These are phyloP conservation scores for Leishmania lainsoni DNA, from an alignment of 208 protist species.

Conservation along the genomic window DNA sequence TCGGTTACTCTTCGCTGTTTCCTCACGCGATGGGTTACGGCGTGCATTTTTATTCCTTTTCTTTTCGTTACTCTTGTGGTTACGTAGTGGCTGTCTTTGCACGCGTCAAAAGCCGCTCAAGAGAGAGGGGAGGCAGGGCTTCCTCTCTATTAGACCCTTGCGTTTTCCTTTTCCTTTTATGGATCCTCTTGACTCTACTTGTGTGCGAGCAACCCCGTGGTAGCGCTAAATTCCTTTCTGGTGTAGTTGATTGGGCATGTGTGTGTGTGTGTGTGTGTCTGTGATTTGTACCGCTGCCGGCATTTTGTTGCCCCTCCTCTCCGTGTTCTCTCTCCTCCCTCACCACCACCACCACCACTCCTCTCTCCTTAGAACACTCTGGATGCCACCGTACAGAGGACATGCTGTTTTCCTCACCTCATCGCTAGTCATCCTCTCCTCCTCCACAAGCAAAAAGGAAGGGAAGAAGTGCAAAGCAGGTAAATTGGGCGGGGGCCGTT, in stretches of 20 bases:
- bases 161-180: neutral
- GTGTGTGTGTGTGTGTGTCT: neutral
- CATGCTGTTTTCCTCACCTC: neutral
- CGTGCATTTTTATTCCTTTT: neutral
- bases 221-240: too few species aligned
- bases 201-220: neutral
- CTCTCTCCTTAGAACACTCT: neutral
- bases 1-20: neutral
- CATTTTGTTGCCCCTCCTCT: neutral
- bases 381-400: neutral
- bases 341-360: too few species aligned
- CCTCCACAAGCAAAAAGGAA: neutral
- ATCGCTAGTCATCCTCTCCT: neutral
- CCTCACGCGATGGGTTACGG: neutral
- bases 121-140: neutral
- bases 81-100: neutral
- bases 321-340: neutral
- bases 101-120: neutral
- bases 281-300: neutral
- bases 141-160: neutral
- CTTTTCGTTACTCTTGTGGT: neutral
- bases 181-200: neutral
- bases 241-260: too few species aligned
- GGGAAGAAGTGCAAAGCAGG: neutral
- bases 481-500: neutral